A percentile compares a stretch with the other conserved stretches of the same genome.
These are phyloP conservation scores for Strobilomyces dryophilus DNA, from an alignment of 768 basidiomycete genomes.

Conservation along the genomic window DNA sequence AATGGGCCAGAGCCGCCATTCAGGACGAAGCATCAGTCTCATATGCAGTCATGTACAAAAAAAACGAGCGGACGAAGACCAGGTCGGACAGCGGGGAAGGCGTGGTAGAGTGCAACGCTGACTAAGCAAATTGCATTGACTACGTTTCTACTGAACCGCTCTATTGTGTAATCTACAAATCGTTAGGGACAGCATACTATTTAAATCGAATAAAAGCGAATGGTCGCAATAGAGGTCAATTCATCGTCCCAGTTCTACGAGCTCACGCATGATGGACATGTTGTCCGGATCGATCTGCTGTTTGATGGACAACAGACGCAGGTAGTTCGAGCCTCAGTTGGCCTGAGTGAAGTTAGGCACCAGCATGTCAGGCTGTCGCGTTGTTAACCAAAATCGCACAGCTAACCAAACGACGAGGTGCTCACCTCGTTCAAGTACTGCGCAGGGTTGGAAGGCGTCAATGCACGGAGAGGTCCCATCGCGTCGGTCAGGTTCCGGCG, in stretches of 20 bases:
- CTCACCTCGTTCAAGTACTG: not conserved
- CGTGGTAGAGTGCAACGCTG: slow-evolving; percentile 6
- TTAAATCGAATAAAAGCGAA: too few relatives aligned
- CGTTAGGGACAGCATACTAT: not conserved
- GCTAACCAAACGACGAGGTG: too few relatives aligned
- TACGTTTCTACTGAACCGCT: too few relatives aligned
- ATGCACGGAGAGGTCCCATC: not conserved
- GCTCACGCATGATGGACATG: not conserved
- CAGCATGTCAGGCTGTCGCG: not conserved
- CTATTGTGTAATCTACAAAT: not conserved
- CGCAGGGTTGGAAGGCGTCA: not conserved
- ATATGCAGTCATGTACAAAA: slow-evolving; percentile 41
- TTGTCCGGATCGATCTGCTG: not conserved
- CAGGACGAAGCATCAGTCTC: slow-evolving; percentile 78
- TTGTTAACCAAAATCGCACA: not conserved
- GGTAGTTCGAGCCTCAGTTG: not conserved
- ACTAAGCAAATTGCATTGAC: slow-evolving; percentile 11
- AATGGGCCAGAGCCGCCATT: slow-evolving; percentile 82
- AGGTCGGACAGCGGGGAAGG: not conserved
- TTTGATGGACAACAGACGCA: not conserved
- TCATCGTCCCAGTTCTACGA: not conserved
- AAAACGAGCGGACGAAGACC: slow-evolving; percentile 3
- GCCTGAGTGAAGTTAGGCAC: not conserved
- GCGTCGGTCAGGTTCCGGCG: not conserved
- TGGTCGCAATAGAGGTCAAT: not conserved